Conservation (phyloP, 2,329 filamentous ascomycete genomes). For the Dothistroma pini region DNA sequence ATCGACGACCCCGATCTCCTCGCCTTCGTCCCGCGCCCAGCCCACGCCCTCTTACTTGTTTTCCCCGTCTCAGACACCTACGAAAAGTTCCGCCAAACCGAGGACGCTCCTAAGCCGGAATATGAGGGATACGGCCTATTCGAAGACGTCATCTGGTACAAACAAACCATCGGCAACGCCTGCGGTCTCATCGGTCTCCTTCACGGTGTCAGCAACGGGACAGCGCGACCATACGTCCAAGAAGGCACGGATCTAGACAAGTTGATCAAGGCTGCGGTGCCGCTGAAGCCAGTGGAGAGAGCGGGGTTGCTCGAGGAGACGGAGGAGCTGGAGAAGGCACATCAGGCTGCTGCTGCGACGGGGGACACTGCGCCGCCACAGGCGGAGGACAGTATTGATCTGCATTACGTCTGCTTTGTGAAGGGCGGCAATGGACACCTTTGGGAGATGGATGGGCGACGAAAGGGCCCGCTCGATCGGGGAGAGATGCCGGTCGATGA, state of each 20-base stretch:
- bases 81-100: slow-evolving; percentile 68
- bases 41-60: slow-evolving; percentile 83
- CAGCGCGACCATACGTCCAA: slow-evolving; percentile 59
- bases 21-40: slow-evolving; percentile 81
- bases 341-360: slow-evolving; percentile 68
- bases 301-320: slow-evolving; percentile 75
- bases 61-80: slow-evolving; percentile 81
- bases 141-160: slow-evolving; percentile 89
- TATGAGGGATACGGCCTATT: slow-evolving; percentile 64
- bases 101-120: slow-evolving; percentile 62
- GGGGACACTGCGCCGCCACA: slow-evolving; percentile 77
- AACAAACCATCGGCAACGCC: slow-evolving; percentile 89
- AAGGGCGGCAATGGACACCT: slow-evolving; percentile 64
- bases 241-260: slow-evolving; percentile 57
- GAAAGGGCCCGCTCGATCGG: slow-evolving; percentile 69
- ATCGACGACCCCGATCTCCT: slow-evolving; percentile 82
- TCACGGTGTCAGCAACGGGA: slow-evolving; percentile 77
- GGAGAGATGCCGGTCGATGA: slow-evolving; percentile 42
- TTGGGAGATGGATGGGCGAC: slow-evolving; percentile 75
- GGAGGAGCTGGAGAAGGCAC: slow-evolving; percentile 69
- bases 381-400: slow-evolving; percentile 77
- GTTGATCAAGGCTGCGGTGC: slow-evolving; percentile 67
- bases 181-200: slow-evolving; percentile 87
- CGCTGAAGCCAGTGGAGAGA: slow-evolving; percentile 62
- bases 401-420: slow-evolving; percentile 95